Evolutionary conservation across 2,329 filamentous ascomycete species (phyloP).

Genomic region (Daldinia sp.): DNA sequence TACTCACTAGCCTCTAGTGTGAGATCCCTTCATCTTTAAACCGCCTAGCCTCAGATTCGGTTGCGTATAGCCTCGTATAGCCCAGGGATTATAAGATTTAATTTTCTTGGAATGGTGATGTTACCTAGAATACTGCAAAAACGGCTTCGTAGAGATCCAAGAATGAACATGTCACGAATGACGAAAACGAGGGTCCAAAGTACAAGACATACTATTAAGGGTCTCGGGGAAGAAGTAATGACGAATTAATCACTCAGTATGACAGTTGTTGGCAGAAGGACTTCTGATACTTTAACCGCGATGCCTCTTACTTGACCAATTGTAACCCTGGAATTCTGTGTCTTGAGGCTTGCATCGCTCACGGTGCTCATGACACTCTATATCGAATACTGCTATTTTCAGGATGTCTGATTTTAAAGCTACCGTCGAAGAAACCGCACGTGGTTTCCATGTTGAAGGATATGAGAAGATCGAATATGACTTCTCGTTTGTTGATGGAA

Average conservation of each 20-base stretch:
- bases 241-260: constrained; percentile 24
- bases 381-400: neutral
- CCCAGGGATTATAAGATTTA: neutral
- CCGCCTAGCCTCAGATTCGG: neutral
- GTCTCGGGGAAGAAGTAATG: constrained; percentile 18
- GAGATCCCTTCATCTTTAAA: neutral
- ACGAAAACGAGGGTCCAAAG: constrained; percentile 18
- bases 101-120: neutral
- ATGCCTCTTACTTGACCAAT: neutral
- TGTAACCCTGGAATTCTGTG: neutral
- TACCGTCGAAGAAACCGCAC: constrained; percentile 67
- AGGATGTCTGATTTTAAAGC: constrained; percentile 75
- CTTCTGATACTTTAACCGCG: constrained; percentile 22
- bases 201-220: constrained; percentile 17
- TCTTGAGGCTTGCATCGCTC: neutral
- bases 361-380: neutral
- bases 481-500: constrained; percentile 75
- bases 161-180: constrained; percentile 4
- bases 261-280: neutral
- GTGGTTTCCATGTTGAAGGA: constrained; percentile 74
- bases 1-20: neutral
- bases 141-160: neutral
- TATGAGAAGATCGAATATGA: constrained; percentile 82
- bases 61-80: neutral
- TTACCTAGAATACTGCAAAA: neutral